These are phyloP conservation scores for Cylindrotheca fusiformis DNA, from an alignment of 108 stramenopile genomes.

Conservation along the genomic window DNA sequence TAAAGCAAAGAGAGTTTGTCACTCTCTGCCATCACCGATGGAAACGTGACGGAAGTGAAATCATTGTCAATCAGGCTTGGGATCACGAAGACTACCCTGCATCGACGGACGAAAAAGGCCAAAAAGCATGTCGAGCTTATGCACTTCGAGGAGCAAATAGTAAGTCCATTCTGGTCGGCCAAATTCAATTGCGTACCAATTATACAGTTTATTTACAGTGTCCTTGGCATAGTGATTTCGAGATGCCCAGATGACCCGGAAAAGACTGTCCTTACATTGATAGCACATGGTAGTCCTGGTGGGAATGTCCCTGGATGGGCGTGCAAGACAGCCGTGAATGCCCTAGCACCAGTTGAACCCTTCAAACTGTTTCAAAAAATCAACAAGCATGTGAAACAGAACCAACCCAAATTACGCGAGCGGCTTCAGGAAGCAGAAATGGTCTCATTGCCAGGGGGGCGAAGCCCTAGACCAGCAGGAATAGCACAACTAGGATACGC, in stretches of 20 bases:
- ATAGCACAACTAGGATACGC: constrained; percentile 62
- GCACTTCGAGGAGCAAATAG: constrained; percentile 84
- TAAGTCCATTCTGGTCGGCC: constrained; percentile 26
- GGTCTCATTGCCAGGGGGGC: constrained; percentile 13
- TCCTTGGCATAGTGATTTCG: constrained; percentile 44
- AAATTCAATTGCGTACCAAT: constrained; percentile 3
- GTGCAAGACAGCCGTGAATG: constrained; percentile 75
- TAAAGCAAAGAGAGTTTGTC: constrained; percentile 81
- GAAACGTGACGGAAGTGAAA: constrained; percentile 73
- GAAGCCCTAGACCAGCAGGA: constrained; percentile 45
- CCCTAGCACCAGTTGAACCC: constrained; percentile 79
- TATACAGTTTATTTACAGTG: constrained; percentile 1
- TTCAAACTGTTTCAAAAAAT: constrained; percentile 80
- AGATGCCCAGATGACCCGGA: constrained; percentile 70
- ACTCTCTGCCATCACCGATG: constrained; percentile 85
- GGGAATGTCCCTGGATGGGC: constrained; percentile 47
- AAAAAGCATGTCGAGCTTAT: constrained; percentile 67
- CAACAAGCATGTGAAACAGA: constrained; percentile 27
- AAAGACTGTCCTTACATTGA: constrained; percentile 67
- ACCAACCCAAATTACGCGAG: constrained; percentile 17
- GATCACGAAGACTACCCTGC: constrained; percentile 61
- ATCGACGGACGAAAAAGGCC: constrained; percentile 45
- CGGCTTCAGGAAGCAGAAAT: constrained; percentile 19
- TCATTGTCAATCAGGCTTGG: constrained; percentile 84
- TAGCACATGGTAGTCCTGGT: constrained; percentile 52